Conservation (phyloP, 1,284 basidiomycete species). For the Cutaneotrichosporon mucoides region DNA sequence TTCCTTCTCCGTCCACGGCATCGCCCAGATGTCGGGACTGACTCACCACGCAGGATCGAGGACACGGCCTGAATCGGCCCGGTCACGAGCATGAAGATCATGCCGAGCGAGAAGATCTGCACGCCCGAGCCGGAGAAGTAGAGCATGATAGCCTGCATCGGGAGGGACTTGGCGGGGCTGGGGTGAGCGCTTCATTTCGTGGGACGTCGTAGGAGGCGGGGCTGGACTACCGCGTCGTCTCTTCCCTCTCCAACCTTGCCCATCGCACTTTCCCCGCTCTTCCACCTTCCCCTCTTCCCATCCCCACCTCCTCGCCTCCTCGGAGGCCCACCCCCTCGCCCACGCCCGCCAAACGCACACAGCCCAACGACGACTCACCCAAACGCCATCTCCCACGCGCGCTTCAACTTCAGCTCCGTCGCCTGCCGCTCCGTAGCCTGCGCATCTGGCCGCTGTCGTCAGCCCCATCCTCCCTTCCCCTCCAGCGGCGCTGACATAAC, state of each 20-base stretch:
- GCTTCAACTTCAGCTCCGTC: slow-evolving; percentile 64
- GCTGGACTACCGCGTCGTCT: neutral
- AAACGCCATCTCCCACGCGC: slow-evolving; percentile 83
- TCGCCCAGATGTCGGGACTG: too few species aligned
- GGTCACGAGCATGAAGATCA: slow-evolving; percentile 81
- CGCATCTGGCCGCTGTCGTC: neutral
- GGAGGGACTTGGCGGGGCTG: slow-evolving; percentile 74
- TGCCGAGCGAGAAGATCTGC: slow-evolving; percentile 90
- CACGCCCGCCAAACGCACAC: too few species aligned
- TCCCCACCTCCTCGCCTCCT: too few species aligned
- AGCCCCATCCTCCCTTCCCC: neutral
- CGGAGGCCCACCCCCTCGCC: too few species aligned
- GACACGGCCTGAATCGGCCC: slow-evolving; percentile 74
- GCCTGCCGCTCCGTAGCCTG: slow-evolving; percentile 19
- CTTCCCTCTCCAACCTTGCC: too few species aligned
- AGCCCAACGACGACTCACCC: slow-evolving; percentile 40
- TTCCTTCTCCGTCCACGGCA: too few species aligned
- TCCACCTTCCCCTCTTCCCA: too few species aligned
- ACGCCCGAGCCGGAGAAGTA: slow-evolving; percentile 92
- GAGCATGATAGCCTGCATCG: slow-evolving; percentile 93
- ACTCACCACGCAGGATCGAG: slow-evolving; percentile 68
- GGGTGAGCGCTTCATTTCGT: neutral
- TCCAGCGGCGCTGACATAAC: neutral
- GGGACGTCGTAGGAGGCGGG: too few species aligned
- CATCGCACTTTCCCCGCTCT: too few species aligned